These are phyloP conservation scores for Ceratocystis smalleyi DNA, from an alignment of 2,329 filamentous ascomycete species.

Conservation along the genomic window DNA sequence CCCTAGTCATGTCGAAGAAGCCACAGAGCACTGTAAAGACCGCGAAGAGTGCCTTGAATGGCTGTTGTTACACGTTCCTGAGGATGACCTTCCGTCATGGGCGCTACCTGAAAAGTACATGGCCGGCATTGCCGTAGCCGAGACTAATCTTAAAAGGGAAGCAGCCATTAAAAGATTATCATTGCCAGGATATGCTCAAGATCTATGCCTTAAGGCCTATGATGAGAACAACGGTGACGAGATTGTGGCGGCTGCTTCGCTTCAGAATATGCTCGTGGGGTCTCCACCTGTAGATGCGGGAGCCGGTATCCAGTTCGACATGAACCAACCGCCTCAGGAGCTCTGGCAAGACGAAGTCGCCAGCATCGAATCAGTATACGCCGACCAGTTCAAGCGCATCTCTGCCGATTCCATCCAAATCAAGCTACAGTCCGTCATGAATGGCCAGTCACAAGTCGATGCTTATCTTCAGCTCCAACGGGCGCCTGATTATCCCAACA, in stretches of 20 bases:
- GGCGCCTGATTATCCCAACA: conserved; percentile 57
- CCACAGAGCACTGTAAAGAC: conserved; percentile 73
- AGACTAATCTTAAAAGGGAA: conserved; percentile 66
- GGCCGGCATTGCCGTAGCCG: conserved; percentile 74
- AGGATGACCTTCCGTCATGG: conserved; percentile 90
- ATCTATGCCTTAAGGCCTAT: conserved; percentile 66
- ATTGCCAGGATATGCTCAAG: conserved; percentile 67
- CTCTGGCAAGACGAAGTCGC: conserved; percentile 75
- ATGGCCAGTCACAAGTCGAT: conserved; percentile 37
- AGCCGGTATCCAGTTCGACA: conserved; percentile 24
- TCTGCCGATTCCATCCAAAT: conserved; percentile 55
- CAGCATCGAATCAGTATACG: conserved; percentile 75
- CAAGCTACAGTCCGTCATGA: conserved; percentile 41
- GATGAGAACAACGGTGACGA: conserved; percentile 59
- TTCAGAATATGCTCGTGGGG: conserved; percentile 43
- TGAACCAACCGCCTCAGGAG: conserved; percentile 39
- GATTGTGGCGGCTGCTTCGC: conserved; percentile 55
- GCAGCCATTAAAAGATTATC: conserved; percentile 68
- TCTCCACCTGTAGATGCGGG: conserved; percentile 16
- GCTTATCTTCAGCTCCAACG: conserved; percentile 51
- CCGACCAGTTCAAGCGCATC: conserved; percentile 49
- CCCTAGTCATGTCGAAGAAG: conserved; percentile 78
- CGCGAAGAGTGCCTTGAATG: conserved; percentile 87
- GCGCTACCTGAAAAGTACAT: conserved; percentile 82
- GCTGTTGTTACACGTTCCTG: conserved; percentile 90